phyloP scores from a whole-genome alignment of 441 rosid species.

The Hura crepitans region DNA sequence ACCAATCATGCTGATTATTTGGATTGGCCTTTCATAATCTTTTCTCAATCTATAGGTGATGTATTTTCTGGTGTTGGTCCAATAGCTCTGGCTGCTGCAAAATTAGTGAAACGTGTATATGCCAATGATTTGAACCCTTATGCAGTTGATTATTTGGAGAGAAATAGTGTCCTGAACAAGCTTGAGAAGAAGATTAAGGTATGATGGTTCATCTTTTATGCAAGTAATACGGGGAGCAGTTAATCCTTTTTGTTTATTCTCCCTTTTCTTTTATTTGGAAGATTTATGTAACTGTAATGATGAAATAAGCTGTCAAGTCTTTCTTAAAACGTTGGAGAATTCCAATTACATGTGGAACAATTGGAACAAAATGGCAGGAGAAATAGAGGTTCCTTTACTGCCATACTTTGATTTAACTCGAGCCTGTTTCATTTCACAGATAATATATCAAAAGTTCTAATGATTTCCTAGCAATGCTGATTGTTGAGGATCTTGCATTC shows the following conservation, averaged over 20 bases:
- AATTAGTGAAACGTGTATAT: slow-evolving; percentile 71
- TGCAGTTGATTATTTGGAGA: slow-evolving; percentile 73
- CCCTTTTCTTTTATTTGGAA: not conserved
- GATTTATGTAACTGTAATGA: slow-evolving; percentile 1
- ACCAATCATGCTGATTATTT: not conserved
- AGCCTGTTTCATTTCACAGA: not conserved
- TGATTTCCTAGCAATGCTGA: slow-evolving; percentile 7
- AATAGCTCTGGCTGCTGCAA: slow-evolving; percentile 73
- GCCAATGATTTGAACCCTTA: slow-evolving; percentile 90
- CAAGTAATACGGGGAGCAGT: not conserved
- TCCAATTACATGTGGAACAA: not conserved
- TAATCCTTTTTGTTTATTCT: not conserved
- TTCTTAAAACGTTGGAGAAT: not conserved
- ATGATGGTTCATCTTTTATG: slow-evolving; percentile 11
- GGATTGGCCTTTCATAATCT: slow-evolving; percentile 2
- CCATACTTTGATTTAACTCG: not conserved
- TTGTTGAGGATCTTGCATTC: slow-evolving; percentile 12
- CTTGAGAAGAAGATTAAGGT: slow-evolving; percentile 75
- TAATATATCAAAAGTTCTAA: not conserved
- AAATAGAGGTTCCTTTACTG: not conserved
- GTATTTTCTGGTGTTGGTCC: slow-evolving; percentile 89
- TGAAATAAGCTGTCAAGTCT: not conserved
- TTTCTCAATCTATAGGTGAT: slow-evolving; percentile 52
- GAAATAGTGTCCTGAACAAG: slow-evolving; percentile 70
- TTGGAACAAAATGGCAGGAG: not conserved